Evolutionary conservation across 1,139 yeast genomes (phyloP), one percentile per base, ranked within the genome.

Genomic region (Debaryomyces coudertii): DNA sequence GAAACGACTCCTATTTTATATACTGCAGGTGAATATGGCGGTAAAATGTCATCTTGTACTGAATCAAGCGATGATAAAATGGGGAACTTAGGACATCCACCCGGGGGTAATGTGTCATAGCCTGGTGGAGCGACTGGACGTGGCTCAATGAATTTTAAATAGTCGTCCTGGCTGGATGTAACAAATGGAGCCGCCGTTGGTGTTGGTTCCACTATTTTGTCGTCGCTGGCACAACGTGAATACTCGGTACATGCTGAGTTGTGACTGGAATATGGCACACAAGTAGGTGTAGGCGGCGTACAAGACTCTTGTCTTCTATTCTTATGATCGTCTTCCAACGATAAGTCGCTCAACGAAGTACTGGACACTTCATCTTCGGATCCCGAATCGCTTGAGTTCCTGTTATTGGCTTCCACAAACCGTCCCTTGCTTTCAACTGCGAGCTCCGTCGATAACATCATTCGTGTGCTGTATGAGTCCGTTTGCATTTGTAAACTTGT

Each of bases 21-120:
- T 1, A 82, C 79, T 0, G 89, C 73, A 0, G 92, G 87, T 0
- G 73, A 36, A 55, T 86, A 83, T 9, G 28, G 44, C 0, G 92
- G 90, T 7, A 83, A 70, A 2, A 22, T 18, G 40, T 76, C 76
- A 4, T 53, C 52, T 1, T 56, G 57, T 22, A 56, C 52, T 5
- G 41, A 30, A 9, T 40, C 35, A 7, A 15, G 52, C 36, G 28
- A n/a, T 2, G 44, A 43, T 62, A 50, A 27, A 1, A 83, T 65
- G 0, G 90, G 87, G 55, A 63, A 82, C 43, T 68, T 67, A 8
- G 68, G 83, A 65, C 73, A 77, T 15, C 80, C 80, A 1, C 79
- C 79, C 0, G 79, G 80, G 7, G 79, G 74, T 35, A 75, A 57
- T 4, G 68, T 58, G 14, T 57, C 58, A 49, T 81, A 81, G 4